These are phyloP conservation scores for Fraxinus anomala DNA, from an alignment of 257 asterid genomes.

Conservation along the genomic window DNA sequence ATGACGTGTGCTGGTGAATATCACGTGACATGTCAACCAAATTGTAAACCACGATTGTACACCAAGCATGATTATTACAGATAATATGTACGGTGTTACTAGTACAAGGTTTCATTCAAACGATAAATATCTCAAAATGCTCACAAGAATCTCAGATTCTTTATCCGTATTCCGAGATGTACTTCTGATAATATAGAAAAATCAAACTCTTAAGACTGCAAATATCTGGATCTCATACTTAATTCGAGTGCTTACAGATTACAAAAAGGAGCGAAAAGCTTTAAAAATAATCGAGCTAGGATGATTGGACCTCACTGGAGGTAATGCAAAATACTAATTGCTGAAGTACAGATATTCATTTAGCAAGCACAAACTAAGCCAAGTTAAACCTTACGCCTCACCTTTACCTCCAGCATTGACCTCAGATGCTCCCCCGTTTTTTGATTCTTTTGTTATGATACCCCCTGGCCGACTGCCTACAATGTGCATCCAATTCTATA, in stretches of 20 bases:
- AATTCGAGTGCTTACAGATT: neutral
- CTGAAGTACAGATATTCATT: slow-evolving; percentile 15
- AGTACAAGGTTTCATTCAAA: neutral
- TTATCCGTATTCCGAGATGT: neutral
- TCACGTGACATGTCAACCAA: too few relatives aligned
- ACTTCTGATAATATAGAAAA: neutral
- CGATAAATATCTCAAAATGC: neutral
- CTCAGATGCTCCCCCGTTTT: slow-evolving; percentile 23
- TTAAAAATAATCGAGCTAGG: neutral
- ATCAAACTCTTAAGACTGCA: neutral
- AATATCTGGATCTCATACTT: neutral
- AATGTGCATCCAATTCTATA: neutral
- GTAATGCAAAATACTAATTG: neutral
- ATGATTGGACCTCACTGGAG: neutral
- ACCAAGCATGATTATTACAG: neutral
- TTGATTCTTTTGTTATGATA: slow-evolving; percentile 22
- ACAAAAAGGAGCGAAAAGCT: neutral
- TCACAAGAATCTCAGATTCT: neutral
- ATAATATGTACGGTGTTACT: neutral
- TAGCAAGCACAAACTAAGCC: slow-evolving; percentile 6
- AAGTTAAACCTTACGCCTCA: slow-evolving; percentile 25
- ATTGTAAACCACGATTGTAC: too few relatives aligned
- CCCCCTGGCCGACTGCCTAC: slow-evolving; percentile 37
- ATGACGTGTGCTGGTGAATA: too few relatives aligned
- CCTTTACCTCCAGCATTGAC: slow-evolving; percentile 25